Percentiles rank a stretch among this genome's conserved stretches.
Conservation (phyloP, 1,284 basidiomycete genomes). For the Stygiomarasmius scandens region DNA sequence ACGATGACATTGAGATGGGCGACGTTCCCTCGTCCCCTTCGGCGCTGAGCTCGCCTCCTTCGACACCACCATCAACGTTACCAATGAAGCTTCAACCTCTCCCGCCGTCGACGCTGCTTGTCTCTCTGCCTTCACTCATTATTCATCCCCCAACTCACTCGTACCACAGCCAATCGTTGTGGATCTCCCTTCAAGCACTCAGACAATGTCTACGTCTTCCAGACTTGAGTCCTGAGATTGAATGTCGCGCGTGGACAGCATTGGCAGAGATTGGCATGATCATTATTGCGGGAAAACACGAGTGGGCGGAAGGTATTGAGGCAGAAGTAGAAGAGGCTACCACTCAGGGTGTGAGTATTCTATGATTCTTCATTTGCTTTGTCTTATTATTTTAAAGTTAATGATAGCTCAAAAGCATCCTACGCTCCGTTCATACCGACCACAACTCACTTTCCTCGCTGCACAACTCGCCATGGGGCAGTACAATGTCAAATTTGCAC, state of each 20-base stretch:
- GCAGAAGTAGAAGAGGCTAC: conserved; percentile 58
- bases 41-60: not conserved
- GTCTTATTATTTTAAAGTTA: conserved; percentile 40
- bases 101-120: conserved; percentile 53
- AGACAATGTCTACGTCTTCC: conserved; percentile 52
- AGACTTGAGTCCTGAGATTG: conserved; percentile 57
- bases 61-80: conserved; percentile 7
- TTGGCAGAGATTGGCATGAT: conserved; percentile 67
- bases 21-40: not conserved
- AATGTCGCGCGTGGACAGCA: conserved; percentile 69
- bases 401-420: conserved; percentile 69
- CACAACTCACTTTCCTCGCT: conserved; percentile 60
- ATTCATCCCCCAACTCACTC: conserved; percentile 63
- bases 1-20: conserved; percentile 1
- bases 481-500: conserved; percentile 60
- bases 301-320: conserved; percentile 52
- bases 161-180: conserved; percentile 53
- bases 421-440: conserved; percentile 57
- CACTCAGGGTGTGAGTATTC: conserved; percentile 46
- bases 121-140: conserved; percentile 61
- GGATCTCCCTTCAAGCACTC: conserved; percentile 57
- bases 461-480: conserved; percentile 56
- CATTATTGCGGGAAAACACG: conserved; percentile 45
- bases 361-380: not conserved
- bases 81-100: conserved; percentile 33